Conservation (phyloP, 2,329 filamentous ascomycete species). For the Cladosporium sp. region DNA sequence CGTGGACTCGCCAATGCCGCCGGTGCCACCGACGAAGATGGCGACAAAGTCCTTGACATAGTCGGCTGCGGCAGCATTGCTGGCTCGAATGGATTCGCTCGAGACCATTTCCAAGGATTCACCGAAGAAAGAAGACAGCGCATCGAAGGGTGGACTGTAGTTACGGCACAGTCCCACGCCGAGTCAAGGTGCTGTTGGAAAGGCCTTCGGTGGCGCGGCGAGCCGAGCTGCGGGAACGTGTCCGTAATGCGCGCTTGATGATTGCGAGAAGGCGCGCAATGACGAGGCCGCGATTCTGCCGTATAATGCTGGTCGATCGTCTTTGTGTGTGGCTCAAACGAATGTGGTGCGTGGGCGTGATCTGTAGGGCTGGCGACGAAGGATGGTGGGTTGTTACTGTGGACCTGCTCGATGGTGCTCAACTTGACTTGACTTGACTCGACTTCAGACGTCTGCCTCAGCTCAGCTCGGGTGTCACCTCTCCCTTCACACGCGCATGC, state of each 20-base stretch:
- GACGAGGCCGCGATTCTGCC: neutral
- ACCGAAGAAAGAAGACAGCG: neutral
- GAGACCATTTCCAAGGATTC: constrained; percentile 6
- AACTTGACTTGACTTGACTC: neutral
- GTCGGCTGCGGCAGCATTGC: constrained; percentile 27
- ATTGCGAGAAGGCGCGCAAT: neutral
- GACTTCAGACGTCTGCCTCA: neutral
- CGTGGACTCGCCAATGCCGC: constrained; percentile 42
- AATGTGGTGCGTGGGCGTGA: neutral
- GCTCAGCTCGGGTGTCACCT: neutral
- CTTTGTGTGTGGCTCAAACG: neutral
- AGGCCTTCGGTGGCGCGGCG: neutral
- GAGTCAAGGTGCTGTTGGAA: neutral
- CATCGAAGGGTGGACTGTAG: constrained; percentile 9
- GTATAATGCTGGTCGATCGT: neutral
- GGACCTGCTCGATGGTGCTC: neutral
- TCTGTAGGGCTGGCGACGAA: neutral
- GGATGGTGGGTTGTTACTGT: neutral
- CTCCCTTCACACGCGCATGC: neutral
- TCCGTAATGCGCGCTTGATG: neutral
- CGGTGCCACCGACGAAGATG: constrained; percentile 41
- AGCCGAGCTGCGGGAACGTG: neutral
- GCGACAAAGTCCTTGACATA: constrained; percentile 28
- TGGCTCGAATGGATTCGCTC: constrained; percentile 29
- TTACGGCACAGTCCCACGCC: constrained; percentile 8